Conservation (phyloP, 2,329 filamentous ascomycete genomes). For the Tolypocladium paradoxum region DNA sequence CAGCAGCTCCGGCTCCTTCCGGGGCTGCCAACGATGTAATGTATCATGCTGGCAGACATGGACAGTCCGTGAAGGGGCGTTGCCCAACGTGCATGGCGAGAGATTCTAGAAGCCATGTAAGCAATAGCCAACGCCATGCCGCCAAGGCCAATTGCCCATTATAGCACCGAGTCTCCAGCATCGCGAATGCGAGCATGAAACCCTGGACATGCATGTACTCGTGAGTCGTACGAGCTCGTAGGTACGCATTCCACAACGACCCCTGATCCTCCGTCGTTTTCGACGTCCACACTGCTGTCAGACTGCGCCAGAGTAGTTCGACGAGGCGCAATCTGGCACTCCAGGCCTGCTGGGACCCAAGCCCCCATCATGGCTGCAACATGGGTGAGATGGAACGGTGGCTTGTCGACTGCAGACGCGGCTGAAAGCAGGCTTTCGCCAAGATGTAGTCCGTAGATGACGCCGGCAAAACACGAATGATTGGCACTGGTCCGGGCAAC, state of each 20-base stretch:
- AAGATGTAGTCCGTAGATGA: background rate
- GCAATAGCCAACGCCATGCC: background rate
- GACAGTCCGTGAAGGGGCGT: background rate
- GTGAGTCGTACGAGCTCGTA: too few species aligned
- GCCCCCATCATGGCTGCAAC: background rate
- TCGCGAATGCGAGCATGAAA: background rate
- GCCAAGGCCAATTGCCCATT: background rate
- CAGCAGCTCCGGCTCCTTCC: background rate
- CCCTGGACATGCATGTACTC: background rate
- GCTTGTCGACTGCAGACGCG: background rate
- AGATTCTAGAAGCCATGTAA: background rate
- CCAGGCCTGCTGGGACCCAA: too few species aligned
- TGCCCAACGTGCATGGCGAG: background rate
- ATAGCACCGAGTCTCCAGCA: background rate
- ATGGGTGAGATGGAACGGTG: background rate
- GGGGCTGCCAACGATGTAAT: background rate
- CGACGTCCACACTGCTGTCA: background rate
- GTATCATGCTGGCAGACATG: background rate
- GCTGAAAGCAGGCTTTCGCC: background rate
- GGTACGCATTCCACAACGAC: background rate
- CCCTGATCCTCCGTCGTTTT: background rate
- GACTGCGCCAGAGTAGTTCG: background rate
- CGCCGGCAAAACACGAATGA: background rate
- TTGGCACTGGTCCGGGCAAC: background rate
- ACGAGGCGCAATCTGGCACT: background rate